phyloP scores from a whole-genome alignment of 768 basidiomycete species.

The Leccinum sublutescens region DNA sequence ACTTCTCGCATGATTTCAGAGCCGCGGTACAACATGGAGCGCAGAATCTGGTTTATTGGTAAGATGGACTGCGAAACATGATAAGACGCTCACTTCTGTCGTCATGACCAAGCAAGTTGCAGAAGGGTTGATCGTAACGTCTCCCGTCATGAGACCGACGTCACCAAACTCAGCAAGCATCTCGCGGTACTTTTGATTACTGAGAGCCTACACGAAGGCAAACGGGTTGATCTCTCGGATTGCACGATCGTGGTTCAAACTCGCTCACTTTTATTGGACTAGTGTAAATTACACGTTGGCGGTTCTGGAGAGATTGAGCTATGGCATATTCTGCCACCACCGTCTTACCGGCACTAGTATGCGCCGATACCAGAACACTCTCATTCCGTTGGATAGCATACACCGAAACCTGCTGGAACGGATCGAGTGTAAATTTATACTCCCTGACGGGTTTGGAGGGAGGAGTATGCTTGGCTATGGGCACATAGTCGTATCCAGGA shows the following conservation, averaged over 20 bases:
- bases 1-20: constrained; percentile 99
- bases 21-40: constrained; percentile 98
- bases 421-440: constrained; percentile 96
- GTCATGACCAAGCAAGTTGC: constrained; percentile 99
- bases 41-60: constrained; percentile 67
- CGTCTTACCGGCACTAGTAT: constrained; percentile 98
- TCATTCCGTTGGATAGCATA: constrained; percentile 96
- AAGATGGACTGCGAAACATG: neutral
- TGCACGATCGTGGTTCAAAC: constrained; percentile 12
- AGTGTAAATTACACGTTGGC: constrained; percentile 97
- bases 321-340: constrained; percentile 99
- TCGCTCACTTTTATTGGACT: constrained; percentile 95
- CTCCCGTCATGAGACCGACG: constrained; percentile 98
- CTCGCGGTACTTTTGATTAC: constrained; percentile 99
- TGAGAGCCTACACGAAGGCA: constrained; percentile 69
- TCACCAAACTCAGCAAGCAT: constrained; percentile 97
- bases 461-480: constrained; percentile 89
- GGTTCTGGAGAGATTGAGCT: constrained; percentile 89
- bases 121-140: constrained; percentile 97
- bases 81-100: constrained; percentile 68
- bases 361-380: constrained; percentile 95
- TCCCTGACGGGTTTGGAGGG: constrained; percentile 86
- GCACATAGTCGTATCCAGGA: constrained; percentile 84
- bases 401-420: constrained; percentile 94
- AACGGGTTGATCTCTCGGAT: constrained; percentile 15